A percentile compares a stretch with the other conserved stretches of the same genome.
These are phyloP conservation scores for Podospora didyma DNA, from an alignment of 495 filamentous ascomycete species.

Conservation along the genomic window DNA sequence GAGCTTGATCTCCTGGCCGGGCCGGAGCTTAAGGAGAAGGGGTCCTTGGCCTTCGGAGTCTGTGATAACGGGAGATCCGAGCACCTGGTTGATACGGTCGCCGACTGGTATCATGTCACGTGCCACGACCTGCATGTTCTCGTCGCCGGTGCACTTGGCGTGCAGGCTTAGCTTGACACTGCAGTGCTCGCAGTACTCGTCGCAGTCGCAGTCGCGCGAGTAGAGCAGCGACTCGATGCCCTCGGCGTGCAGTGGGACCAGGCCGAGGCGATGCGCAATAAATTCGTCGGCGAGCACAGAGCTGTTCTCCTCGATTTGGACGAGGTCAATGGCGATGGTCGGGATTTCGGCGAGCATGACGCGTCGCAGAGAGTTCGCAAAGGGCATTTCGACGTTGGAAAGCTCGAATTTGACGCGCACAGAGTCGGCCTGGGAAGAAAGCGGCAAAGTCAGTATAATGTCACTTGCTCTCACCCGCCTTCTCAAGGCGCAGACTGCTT, in stretches of 20 bases:
- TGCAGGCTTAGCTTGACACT: constrained; percentile 77
- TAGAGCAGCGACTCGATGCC: constrained; percentile 80
- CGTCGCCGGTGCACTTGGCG: constrained; percentile 74
- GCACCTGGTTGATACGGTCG: constrained; percentile 54
- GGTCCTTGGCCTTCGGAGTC: constrained; percentile 76
- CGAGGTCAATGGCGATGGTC: constrained; percentile 90
- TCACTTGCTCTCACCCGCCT: not conserved
- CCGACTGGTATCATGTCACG: constrained; percentile 74
- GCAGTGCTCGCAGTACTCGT: constrained; percentile 86
- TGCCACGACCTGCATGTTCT: constrained; percentile 86
- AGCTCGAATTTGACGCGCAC: constrained; percentile 79
- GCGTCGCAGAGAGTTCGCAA: constrained; percentile 93
- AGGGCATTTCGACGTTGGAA: constrained; percentile 72
- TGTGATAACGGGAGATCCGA: constrained; percentile 80
- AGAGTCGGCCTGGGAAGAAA: constrained; percentile 53
- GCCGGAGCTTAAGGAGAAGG: constrained; percentile 83
- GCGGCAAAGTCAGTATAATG: constrained; percentile 1
- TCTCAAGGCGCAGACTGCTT: not conserved
- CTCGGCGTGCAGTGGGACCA: constrained; percentile 82
- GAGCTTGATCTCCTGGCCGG: constrained; percentile 82
- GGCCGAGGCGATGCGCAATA: constrained; percentile 85
- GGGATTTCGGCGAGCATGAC: constrained; percentile 92
- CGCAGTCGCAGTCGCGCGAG: constrained; percentile 94
- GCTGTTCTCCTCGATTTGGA: constrained; percentile 89
- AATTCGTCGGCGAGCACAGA: constrained; percentile 95